Base-by-base conservation (phyloP, 305 asterid genomes). In the Andrographis paniculata region DNA sequence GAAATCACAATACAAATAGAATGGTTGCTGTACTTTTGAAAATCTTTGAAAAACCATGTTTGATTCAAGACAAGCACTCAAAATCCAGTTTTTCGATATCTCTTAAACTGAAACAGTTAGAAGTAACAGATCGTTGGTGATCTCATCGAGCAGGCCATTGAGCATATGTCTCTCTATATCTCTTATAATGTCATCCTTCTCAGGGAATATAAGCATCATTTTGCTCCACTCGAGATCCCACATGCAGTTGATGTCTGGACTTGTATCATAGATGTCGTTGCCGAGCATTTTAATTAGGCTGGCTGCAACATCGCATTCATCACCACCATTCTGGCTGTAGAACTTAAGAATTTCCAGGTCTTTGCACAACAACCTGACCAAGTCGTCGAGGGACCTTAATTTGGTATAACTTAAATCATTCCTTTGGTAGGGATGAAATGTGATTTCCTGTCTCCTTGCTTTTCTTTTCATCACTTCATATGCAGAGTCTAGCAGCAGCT, bases 201-300 rank as follows among this genome's bases (percentile, higher is more conserved):
- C 89, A 19, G 63, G 58, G 42, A 70, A 62, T 10, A 63, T 59
- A 14, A 54, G 61, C 65, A 20, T 62, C 57, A 56, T 59, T 30
- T 62, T 61, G 58, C 60, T 63, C 94, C 96, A 82, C 17, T 79
- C 79, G 24, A 64, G 70, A 59, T 77, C 96, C 96, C 96, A 86
- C 87, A 74, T 67, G 62, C 74, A 48, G 67, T 74, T 82, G 40
- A 78, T 73, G 44, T 75, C 79, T 9, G 88, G 64, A 14, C 51
- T 50, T 42, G 42, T 52, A 17, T 60, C 47, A n/a, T 57, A 52
- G 9, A 87, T 67, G 65, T 84, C 97, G 24, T 60, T 79, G 36
- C 68, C 59, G 44, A 87, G 79, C 86, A 79, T 81, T 39, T 46
- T 58, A 45, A 63, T 51, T n/a, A 84, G 56, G 58, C 72, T 58